Evolutionary conservation across 495 filamentous ascomycete genomes (phyloP).

Genomic region (Lophiotrema nucula): DNA sequence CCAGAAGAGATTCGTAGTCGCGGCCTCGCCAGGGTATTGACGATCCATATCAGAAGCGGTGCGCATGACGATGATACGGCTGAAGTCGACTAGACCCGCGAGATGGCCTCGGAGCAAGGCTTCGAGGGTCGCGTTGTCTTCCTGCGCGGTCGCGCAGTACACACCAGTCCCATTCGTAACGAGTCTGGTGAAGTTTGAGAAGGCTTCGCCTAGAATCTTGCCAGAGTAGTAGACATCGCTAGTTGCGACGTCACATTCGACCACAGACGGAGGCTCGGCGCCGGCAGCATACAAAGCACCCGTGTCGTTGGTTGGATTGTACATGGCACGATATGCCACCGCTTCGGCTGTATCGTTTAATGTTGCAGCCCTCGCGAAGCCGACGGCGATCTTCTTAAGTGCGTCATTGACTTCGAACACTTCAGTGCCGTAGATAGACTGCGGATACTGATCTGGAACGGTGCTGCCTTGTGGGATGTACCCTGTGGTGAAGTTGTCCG

Average conservation of each 20-base stretch:
- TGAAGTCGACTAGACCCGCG: slow-evolving; percentile 60
- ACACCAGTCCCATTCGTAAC: slow-evolving; percentile 66
- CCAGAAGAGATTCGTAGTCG: slow-evolving; percentile 57
- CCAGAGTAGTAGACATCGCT: slow-evolving; percentile 74
- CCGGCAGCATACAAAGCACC: slow-evolving; percentile 52
- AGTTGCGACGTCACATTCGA: slow-evolving; percentile 68
- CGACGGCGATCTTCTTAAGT: slow-evolving; percentile 56
- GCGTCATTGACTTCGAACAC: slow-evolving; percentile 70
- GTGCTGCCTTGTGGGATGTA: slow-evolving; percentile 63
- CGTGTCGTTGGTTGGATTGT: slow-evolving; percentile 36
- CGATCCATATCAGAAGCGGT: slow-evolving; percentile 73
- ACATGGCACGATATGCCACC: slow-evolving; percentile 59
- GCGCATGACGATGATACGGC: slow-evolving; percentile 70
- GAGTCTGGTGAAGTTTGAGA: slow-evolving; percentile 62
- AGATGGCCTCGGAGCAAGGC: slow-evolving; percentile 61
- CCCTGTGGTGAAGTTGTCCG: slow-evolving; percentile 61
- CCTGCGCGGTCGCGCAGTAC: slow-evolving; percentile 72
- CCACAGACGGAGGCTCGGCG: slow-evolving; percentile 53
- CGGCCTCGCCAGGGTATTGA: slow-evolving; percentile 56
- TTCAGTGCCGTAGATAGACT: slow-evolving; percentile 69
- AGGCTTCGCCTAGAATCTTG: slow-evolving; percentile 57
- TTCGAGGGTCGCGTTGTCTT: slow-evolving; percentile 72
- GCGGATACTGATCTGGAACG: slow-evolving; percentile 58
- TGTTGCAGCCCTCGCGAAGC: slow-evolving; percentile 55
- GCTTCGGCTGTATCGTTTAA: slow-evolving; percentile 57